Base-by-base conservation (phyloP, 345 rosid species). In the Ailanthus altissimus region DNA sequence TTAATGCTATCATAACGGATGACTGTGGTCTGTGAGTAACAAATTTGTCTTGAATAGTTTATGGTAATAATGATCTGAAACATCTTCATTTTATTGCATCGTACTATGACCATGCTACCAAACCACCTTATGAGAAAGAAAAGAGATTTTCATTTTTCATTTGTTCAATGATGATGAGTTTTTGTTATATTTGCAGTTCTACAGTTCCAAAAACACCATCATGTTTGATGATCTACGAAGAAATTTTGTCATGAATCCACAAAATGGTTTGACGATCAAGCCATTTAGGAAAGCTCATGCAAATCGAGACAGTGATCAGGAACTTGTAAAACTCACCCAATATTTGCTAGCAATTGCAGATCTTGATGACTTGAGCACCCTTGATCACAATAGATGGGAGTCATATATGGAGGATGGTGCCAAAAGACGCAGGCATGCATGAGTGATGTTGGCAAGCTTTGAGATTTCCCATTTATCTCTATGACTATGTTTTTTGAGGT, bases 171-270 rank as follows among this genome's bases (percentile, higher is more conserved):
- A 56, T 12, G 47, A 9, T n/a, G 45, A 15, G 64, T 50, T 58
- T 58, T 50, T 64, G 38, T 38, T 62, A 4, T 66, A 12, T 76
- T 51, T 83, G 84, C 93, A 93, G 99, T 92, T 86, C 70, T 93
- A 93, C 88, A 86, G 78, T 81, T 76, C 94, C 6, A 85, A 80
- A 77, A 96, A 93, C 87, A 93, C 97, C n/a, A 93, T 93, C 83
- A 96, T 96, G 99, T 96, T 96, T 66, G 99, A 96, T 71, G 98
- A 96, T 75, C 83, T 93, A 13, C 75, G 91, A 74, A 86, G 99
- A 85, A 92, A 96, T 79, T 96, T 90, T 49, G 97, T 93, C 80
- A 92, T 96, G 98, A 96, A 93, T 83, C 98, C 97, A 9, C 93
- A 89, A 82, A 96, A 93, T 76, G 99, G 98, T 51, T 83, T 93